Percentiles rank a stretch among this genome's conserved stretches.
phyloP scores from a whole-genome alignment of 352 stramenopile species.

The Phytopythium cucurbitacearum region DNA sequence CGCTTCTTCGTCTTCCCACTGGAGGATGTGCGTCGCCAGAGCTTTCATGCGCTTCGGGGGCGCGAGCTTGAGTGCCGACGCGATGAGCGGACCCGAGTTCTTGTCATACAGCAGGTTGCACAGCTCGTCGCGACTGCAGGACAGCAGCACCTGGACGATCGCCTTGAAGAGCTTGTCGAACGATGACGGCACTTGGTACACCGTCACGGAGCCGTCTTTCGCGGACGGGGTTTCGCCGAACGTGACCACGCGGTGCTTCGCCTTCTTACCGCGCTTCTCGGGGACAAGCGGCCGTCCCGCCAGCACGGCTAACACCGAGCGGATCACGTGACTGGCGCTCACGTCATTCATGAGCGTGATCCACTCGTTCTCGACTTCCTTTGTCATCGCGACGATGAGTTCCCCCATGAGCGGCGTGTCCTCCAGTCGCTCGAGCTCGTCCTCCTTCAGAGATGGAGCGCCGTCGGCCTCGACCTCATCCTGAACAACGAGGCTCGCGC shows the following conservation, averaged over 20 bases:
- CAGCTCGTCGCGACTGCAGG: slow-evolving; percentile 35
- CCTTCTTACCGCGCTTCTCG: slow-evolving; percentile 82
- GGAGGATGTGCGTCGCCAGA: slow-evolving; percentile 58
- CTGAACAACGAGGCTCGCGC: slow-evolving; percentile 52
- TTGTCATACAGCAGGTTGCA: slow-evolving; percentile 65
- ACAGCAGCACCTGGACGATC: slow-evolving; percentile 44
- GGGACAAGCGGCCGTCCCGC: slow-evolving; percentile 57
- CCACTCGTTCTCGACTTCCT: slow-evolving; percentile 76
- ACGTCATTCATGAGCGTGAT: slow-evolving; percentile 85
- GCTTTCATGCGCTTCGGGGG: slow-evolving; percentile 39
- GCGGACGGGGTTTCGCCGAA: slow-evolving; percentile 38
- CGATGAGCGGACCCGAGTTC: slow-evolving; percentile 71
- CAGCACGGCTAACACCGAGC: slow-evolving; percentile 63
- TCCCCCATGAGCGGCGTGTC: slow-evolving; percentile 62
- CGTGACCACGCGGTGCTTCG: slow-evolving; percentile 63
- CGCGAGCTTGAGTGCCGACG: slow-evolving; percentile 55
- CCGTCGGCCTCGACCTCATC: slow-evolving; percentile 18
- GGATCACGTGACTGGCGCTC: slow-evolving; percentile 79
- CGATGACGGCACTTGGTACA: slow-evolving; percentile 42
- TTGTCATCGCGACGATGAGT: slow-evolving; percentile 69
- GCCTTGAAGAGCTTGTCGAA: slow-evolving; percentile 63
- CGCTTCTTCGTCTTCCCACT: slow-evolving; percentile 59
- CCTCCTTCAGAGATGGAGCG: slow-evolving; percentile 21
- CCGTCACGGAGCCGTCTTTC: slow-evolving; percentile 31
- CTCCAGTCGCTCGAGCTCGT: slow-evolving; percentile 56